Evolutionary conservation across 2,329 filamentous ascomycete species (phyloP).

Genomic region (Venturia asperata): DNA sequence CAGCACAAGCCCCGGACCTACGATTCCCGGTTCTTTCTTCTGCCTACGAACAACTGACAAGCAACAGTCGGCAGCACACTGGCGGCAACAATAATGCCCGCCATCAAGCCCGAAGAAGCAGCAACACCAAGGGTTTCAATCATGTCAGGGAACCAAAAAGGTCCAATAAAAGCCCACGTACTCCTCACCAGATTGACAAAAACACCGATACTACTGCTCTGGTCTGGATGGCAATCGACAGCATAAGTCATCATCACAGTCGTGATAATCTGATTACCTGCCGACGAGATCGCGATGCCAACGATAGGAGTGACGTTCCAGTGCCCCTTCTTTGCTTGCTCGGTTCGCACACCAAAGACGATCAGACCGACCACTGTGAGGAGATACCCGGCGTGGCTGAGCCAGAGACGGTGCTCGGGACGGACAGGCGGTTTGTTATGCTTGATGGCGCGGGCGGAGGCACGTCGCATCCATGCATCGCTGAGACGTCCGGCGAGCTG

Average conservation of each 20-base stretch:
- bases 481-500: conserved; percentile 49
- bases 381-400: conserved; percentile 47
- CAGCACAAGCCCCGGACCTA: too few relatives aligned
- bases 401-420: conserved; percentile 52
- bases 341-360: conserved; percentile 47
- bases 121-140: conserved; percentile 14
- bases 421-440: conserved; percentile 28
- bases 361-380: conserved; percentile 47
- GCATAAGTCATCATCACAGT: conserved; percentile 55
- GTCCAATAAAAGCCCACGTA: conserved; percentile 38
- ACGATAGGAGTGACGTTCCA: conserved; percentile 54
- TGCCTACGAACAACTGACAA: background rate
- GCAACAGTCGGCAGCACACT: conserved; percentile 15
- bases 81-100: conserved; percentile 12
- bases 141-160: conserved; percentile 31
- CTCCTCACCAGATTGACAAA: conserved; percentile 53
- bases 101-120: background rate
- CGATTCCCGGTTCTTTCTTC: background rate
- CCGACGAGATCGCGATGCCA: conserved; percentile 44
- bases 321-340: conserved; percentile 28
- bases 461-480: conserved; percentile 46
- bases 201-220: conserved; percentile 49
- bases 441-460: conserved; percentile 28
- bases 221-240: conserved; percentile 49
- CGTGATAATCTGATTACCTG: conserved; percentile 55